phyloP scores from a whole-genome alignment of 192 early-diverging fungal species.

The Coemansia sp. region DNA sequence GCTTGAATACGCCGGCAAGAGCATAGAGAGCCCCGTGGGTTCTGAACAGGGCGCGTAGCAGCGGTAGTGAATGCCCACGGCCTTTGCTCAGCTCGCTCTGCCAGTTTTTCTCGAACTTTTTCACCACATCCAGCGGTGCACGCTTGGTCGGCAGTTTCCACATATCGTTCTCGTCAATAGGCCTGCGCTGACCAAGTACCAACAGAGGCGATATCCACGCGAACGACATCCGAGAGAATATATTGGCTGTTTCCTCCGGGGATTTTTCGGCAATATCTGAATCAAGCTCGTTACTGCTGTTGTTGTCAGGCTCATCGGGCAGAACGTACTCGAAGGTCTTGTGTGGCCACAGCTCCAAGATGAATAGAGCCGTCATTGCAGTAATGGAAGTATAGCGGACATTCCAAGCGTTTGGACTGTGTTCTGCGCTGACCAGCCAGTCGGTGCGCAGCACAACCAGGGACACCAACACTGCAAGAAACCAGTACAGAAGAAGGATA shows the following conservation, averaged over 20 bases:
- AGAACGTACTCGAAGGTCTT: background rate
- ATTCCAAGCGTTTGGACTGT: background rate
- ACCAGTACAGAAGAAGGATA: constrained; percentile 34
- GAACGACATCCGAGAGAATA: constrained; percentile 81
- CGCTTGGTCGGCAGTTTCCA: constrained; percentile 65
- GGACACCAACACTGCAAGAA: background rate
- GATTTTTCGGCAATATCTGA: constrained; percentile 7
- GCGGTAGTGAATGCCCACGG: background rate
- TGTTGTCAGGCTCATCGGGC: background rate
- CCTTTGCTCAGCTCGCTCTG: constrained; percentile 57
- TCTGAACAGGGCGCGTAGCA: constrained; percentile 59
- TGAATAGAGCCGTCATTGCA: background rate
- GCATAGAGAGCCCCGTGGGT: constrained; percentile 68
- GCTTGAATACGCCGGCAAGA: constrained; percentile 79
- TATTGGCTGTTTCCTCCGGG: constrained; percentile 77
- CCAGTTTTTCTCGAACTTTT: constrained; percentile 70
- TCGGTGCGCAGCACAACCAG: constrained; percentile 28
- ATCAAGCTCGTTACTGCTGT: background rate
- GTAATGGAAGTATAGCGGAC: background rate
- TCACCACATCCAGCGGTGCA: constrained; percentile 60
- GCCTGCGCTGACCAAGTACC: constrained; percentile 71
- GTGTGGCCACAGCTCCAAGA: constrained; percentile 2
- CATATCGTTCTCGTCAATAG: constrained; percentile 70
- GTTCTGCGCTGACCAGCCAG: background rate
- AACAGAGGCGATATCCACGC: constrained; percentile 87